These are phyloP conservation scores for Leucosporidium creatinivorum DNA, from an alignment of 768 basidiomycete species.

Conservation along the genomic window DNA sequence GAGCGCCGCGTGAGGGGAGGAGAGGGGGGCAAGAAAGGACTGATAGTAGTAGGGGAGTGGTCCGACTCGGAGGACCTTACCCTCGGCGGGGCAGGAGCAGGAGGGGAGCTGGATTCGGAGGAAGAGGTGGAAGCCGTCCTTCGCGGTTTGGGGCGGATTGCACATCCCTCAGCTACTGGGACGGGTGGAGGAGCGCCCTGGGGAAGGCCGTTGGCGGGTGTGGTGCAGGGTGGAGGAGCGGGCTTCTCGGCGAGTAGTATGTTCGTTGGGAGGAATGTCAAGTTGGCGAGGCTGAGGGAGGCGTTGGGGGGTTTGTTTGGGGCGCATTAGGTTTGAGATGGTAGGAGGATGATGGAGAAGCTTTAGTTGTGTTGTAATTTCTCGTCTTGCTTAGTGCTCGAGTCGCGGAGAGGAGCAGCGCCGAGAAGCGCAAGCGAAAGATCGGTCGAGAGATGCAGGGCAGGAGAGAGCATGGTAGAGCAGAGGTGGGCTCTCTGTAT, in stretches of 20 bases:
- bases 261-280: slow-evolving; percentile 70
- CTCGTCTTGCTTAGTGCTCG: too few species aligned
- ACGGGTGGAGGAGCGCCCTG: too few species aligned
- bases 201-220: slow-evolving; percentile 39
- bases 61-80: slow-evolving; percentile 58
- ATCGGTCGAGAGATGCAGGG: too few species aligned
- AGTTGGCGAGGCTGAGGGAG: slow-evolving; percentile 54
- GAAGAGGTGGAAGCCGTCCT: slow-evolving; percentile 71
- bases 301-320: slow-evolving; percentile 50
- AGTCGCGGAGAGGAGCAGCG: too few species aligned
- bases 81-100: slow-evolving; percentile 48
- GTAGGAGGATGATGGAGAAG: too few species aligned
- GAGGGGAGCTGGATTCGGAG: slow-evolving; percentile 60
- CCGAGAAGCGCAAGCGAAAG: too few species aligned
- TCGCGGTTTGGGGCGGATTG: slow-evolving; percentile 41
- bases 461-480: too few species aligned
- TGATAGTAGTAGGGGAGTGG: slow-evolving; percentile 52
- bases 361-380: too few species aligned
- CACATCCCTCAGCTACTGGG: background rate
- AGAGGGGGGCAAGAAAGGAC: slow-evolving; percentile 49
- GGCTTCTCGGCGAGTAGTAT: slow-evolving; percentile 59
- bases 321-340: background rate
- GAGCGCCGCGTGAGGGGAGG: slow-evolving; percentile 47
- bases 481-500: too few species aligned
- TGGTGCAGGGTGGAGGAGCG: slow-evolving; percentile 63